Evolutionary conservation across 495 filamentous ascomycete species (phyloP), one percentile per base, ranked within the genome.

Genomic region (Aspergillus mulundensis): DNA sequence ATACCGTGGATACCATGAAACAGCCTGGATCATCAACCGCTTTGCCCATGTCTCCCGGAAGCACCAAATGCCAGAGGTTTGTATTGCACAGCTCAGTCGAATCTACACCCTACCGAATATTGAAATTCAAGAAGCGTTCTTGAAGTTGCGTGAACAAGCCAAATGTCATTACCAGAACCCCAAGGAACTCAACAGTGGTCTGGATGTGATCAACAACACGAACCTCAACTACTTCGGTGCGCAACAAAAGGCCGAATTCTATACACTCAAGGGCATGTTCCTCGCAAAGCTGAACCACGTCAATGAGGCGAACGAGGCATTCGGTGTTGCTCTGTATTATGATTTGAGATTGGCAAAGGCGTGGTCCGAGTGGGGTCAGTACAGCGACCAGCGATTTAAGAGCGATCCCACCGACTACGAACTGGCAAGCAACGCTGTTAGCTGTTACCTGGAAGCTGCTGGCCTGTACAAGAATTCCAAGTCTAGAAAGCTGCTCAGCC

Each of bases 221-320:
- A 99, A 99, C 59, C 83, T 99, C 24, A 95, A 94, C 65, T 99
- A 97, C 72, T 99, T 99, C 68, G 94, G 90, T 54, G 77, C 88
- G 7, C 86, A 91, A 64, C 95, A 99, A 67, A 97, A 97, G 70
- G 95, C 95, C 5, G 95, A 99, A 66, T 99, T 99, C 72, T 97
- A 95, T 74, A 99, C 92, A 0, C 80, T 99, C 43, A 99, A 99
- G 77, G 95, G 95, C 45, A 99, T 99, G 95, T 99, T 99, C 78
- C 77, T 97, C 15, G 92, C 92, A 54, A 97, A 96, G 71, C 81
- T 97, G 7, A 83, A 84, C 43, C 85, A 95, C 57, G 88, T 90
- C 63, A 85, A 87, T 14, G 95, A 97, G 52, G 91, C 94, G 6
- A 90, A 96, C 61, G 87, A 88, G 53, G 94, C 95, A 5, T 99